Evolutionary conservation across 441 rosid genomes (phyloP), one percentile per base, ranked within the genome.

Genomic region (Aleurites moluccanus): DNA sequence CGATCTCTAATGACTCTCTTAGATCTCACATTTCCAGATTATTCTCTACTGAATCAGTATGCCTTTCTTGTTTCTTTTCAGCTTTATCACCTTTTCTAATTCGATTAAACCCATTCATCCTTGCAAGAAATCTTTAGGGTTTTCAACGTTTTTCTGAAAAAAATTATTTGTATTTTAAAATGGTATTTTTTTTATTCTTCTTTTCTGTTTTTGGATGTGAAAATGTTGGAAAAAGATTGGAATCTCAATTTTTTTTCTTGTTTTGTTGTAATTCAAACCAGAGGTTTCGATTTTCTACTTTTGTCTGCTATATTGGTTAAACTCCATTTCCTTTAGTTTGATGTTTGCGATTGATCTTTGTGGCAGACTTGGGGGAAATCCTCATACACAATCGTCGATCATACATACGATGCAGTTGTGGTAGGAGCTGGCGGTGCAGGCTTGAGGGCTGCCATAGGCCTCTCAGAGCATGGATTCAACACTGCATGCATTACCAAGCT

Each of bases 371-470:
- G 80, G 44, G 90, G 80, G 47, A 56, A 76, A 45, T 80, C 86
- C 20, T 83, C 89, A 8, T 94, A 95, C 80, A 95, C 98, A 56
- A 73, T 95, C 68, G 98, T 93, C 23, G 97, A 95, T 88, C 99
- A 95, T 83, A 86, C 94, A 21, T 95, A 95, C 20, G 99, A 95
- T 77, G 98, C 99, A 10, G 88, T 95, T 4, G 98, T 95, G 30
- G 97, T 93, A 3, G 98, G 99, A 82, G 99, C 98, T 42, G 99
- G 99, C 73, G 99, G 99, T 62, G 99, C 98, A 0, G 98, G 99
- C 55, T 84, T 93, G 78, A 82, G 98, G 77, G 97, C 99, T 14
- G 97, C 97, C 45, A 95, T 95, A 15, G 98, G 98, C 35, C 92
- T 95, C 49, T 93, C 98, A 0, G 99, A 95, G 85, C 98, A 95